Evolutionary conservation across 306 rosid species (phyloP).

Genomic region (Cicer cuneatum): DNA sequence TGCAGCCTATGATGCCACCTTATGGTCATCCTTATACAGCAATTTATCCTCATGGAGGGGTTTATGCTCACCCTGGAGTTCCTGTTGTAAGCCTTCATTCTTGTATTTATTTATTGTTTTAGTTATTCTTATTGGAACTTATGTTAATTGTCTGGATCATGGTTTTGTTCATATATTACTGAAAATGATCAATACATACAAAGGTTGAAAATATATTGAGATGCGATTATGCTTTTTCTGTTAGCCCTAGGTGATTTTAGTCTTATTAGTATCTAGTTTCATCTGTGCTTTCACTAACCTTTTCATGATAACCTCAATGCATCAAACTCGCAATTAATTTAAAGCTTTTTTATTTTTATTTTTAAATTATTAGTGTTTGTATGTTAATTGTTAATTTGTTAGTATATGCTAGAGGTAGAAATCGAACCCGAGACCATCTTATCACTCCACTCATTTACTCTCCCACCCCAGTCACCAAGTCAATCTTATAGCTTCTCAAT

Average conservation of each 20-base stretch:
- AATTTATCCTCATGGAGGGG: slow-evolving; percentile 83
- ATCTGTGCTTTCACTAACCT: slow-evolving; percentile 9
- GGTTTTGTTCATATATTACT: neutral
- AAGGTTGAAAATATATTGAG: neutral
- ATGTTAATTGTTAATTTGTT: too few species aligned
- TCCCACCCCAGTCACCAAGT: too few species aligned
- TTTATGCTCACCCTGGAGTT: slow-evolving; percentile 78
- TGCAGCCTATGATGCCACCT: slow-evolving; percentile 91
- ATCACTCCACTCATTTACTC: too few species aligned
- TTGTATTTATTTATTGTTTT: neutral
- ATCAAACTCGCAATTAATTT: slow-evolving; percentile 5
- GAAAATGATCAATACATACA: slow-evolving; percentile 13
- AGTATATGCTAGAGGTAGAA: too few species aligned
- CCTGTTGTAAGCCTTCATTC: slow-evolving; percentile 67
- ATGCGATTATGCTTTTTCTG: slow-evolving; percentile 17
- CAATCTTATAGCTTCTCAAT: neutral
- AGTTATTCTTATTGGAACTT: slow-evolving; percentile 4
- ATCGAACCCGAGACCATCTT: too few species aligned
- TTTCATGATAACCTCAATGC: slow-evolving; percentile 13
- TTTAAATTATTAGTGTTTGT: too few species aligned
- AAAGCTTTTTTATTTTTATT: neutral
- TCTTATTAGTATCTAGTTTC: neutral
- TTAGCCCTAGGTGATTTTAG: neutral
- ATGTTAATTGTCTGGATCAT: slow-evolving; percentile 36
- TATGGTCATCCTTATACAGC: slow-evolving; percentile 91